Base-by-base conservation (phyloP, 208 protist genomes). In the Acanthamoeba culbertsoni region DNA sequence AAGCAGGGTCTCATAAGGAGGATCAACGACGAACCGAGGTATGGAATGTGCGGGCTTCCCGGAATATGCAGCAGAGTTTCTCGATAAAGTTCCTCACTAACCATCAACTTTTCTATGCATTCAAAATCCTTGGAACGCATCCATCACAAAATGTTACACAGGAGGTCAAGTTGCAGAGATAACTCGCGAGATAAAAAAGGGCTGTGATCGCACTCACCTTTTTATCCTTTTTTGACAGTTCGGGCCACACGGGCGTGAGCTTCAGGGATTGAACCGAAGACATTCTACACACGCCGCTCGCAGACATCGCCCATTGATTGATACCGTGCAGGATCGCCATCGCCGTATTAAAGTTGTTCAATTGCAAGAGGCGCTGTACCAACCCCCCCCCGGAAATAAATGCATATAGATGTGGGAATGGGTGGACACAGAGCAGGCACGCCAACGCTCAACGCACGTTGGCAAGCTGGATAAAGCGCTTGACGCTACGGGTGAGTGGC, bases 281-380 rank as follows among this genome's bases (percentile, higher is more conserved):
- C 16, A 86, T 23, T 23, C 37, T 35, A 31, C 35, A 40, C 14
- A 57, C 55, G 75, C 45, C 37, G 43, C 75, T 57, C 7, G 75
- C 75, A 1, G 46, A 59, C 46, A 48, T 40, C 0, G 75, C 75
- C 75, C 75, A 86, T 33, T 86, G 75, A 31, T 86, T 86, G 45
- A 86, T 59, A 7, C 75, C 75, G 33, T 86, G 75, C 75, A 86
- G 33, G 45, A 86, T 57, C 23, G 75, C 75, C 75, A 86, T 86
- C 43, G 46, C 40, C 33, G 75, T 86, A 31, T 86, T 86, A 43
- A 86, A 86, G 75, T 86, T 86, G 75, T 86, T 86, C 3, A 86
- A 31, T 26, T 48, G 40, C n/a, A 86, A 57, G 20, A 86, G 37
- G 18, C 40, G 40, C 75, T 86, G 46, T 26, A 77, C 33, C 16